A percentile compares a stretch with the other conserved stretches of the same genome.
phyloP scores from a whole-genome alignment of 73 alveolate species.

The Tetrahymena malaccensis region DNA sequence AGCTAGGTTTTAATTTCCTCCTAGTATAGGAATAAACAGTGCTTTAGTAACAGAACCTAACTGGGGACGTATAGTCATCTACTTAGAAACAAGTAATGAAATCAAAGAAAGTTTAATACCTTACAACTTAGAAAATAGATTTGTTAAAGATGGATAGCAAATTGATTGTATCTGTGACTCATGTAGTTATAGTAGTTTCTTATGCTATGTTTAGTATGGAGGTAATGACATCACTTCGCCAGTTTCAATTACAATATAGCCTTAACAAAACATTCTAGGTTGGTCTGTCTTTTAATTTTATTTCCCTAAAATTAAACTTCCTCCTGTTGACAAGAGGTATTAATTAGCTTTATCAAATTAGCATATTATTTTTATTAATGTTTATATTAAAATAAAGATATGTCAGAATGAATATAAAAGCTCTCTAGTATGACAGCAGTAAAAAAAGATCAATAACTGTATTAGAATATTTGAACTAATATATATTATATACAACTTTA shows the following conservation, averaged over 20 bases:
- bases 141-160: not conserved
- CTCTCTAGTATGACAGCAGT: not conserved
- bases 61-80: not conserved
- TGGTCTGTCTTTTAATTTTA: not conserved
- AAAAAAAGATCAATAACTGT: not conserved
- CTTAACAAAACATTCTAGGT: not conserved
- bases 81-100: not conserved
- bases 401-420: not conserved
- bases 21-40: not conserved
- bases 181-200: not conserved
- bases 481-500: not conserved
- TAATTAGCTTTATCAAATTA: not conserved
- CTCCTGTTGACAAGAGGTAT: constrained; percentile 6
- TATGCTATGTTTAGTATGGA: constrained; percentile 18
- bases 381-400: not conserved
- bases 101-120: not conserved
- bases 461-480: not conserved
- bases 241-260: constrained; percentile 11
- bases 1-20: not conserved
- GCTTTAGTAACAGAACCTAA: not conserved
- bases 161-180: constrained; percentile 27
- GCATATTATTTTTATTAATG: not conserved
- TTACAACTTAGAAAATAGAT: not conserved
- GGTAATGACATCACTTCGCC: constrained; percentile 16
- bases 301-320: constrained; percentile 20